Evolutionary conservation across 352 stramenopile species (phyloP).

Genomic region (Phytophthora pini): DNA sequence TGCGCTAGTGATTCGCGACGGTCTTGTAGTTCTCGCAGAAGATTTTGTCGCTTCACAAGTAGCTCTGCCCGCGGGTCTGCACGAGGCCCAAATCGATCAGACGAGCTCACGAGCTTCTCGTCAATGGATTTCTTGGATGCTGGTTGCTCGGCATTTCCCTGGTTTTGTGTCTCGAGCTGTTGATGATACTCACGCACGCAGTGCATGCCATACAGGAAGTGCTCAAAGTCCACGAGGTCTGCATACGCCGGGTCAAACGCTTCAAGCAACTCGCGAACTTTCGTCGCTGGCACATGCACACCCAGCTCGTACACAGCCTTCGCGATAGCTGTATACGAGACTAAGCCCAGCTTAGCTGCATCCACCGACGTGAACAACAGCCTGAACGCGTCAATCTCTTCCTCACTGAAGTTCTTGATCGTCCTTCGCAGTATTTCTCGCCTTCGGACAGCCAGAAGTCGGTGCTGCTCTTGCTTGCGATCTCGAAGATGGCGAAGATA

Average conservation of each 20-base stretch:
- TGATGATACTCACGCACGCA: conserved; percentile 74
- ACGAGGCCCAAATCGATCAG: conserved; percentile 54
- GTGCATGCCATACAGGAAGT: conserved; percentile 86
- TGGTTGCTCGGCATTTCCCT: conserved; percentile 2
- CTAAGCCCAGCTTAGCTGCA: conserved; percentile 62
- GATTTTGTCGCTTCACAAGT: conserved; percentile 74
- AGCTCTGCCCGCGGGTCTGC: conserved; percentile 64
- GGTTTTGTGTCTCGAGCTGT: conserved; percentile 41
- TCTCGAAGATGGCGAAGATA: conserved; percentile 59
- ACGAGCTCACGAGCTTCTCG: conserved; percentile 57
- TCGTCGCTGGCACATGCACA: conserved; percentile 52
- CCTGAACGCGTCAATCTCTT: conserved; percentile 70
- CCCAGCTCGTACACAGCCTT: conserved; percentile 80
- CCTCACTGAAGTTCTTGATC: conserved; percentile 66
- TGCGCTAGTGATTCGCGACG: conserved; percentile 77
- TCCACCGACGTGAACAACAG: conserved; percentile 72
- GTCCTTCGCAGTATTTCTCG: conserved; percentile 54
- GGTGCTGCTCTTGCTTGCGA: conserved; percentile 52
- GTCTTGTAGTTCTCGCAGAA: conserved; percentile 73
- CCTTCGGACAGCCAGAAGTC: conserved; percentile 39
- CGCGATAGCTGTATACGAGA: conserved; percentile 72
- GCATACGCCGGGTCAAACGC: conserved; percentile 73
- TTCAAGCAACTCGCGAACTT: conserved; percentile 57
- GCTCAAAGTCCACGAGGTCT: conserved; percentile 82
- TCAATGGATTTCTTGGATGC: neutral